Evolutionary conservation across 306 rosid genomes (phyloP).

Genomic region (Benincasa hispida): DNA sequence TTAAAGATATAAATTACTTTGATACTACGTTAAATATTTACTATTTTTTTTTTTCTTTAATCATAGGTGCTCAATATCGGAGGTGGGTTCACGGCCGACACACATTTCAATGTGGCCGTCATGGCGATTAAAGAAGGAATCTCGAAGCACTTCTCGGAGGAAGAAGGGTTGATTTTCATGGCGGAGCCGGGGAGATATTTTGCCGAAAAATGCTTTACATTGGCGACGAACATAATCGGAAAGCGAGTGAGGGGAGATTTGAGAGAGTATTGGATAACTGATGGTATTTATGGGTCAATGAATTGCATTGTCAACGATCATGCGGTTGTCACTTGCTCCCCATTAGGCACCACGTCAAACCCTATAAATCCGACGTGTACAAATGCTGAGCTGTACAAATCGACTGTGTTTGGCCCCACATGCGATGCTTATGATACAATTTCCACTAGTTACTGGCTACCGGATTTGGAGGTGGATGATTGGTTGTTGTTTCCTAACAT

Average conservation of each 20-base stretch:
- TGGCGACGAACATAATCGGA: slow-evolving; percentile 5
- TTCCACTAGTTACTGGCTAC: not conserved
- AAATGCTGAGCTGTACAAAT: not conserved
- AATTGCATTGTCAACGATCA: not conserved
- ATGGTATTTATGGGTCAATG: slow-evolving; percentile 24
- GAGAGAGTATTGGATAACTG: slow-evolving; percentile 49
- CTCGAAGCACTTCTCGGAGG: not conserved
- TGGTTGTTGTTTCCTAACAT: slow-evolving; percentile 10
- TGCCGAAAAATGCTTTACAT: slow-evolving; percentile 6
- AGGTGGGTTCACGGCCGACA: slow-evolving; percentile 33
- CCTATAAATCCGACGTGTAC: not conserved
- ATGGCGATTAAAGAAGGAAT: slow-evolving; percentile 8
- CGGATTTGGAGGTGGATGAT: slow-evolving; percentile 7
- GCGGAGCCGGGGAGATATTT: slow-evolving; percentile 10
- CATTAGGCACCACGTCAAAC: not conserved
- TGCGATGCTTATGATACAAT: slow-evolving; percentile 10
- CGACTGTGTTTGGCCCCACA: slow-evolving; percentile 1
- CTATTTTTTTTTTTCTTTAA: no score
- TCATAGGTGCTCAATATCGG: slow-evolving; percentile 27
- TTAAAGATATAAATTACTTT: no score
- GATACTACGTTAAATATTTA: no score
- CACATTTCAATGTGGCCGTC: slow-evolving; percentile 18
- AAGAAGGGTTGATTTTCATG: not conserved
- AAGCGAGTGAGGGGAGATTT: slow-evolving; percentile 6
- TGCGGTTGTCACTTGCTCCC: not conserved